Percentiles rank a stretch among this genome's conserved stretches.
Conservation (phyloP, 495 filamentous ascomycete genomes). For the Podospora sp. region DNA sequence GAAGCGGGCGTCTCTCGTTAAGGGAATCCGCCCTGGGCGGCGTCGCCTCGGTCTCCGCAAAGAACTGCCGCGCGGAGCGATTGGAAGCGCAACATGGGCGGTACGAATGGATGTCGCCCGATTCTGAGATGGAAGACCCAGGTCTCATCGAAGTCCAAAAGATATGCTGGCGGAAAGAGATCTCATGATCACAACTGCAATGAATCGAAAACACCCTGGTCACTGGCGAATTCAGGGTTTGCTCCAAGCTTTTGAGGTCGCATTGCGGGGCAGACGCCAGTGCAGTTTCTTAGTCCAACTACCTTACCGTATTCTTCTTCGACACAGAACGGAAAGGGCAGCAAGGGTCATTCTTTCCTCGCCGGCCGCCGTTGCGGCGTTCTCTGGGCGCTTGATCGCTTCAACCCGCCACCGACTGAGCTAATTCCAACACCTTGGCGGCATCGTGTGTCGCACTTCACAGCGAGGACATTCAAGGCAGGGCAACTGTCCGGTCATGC, state of each 20-base stretch:
- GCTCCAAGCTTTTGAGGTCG: background rate
- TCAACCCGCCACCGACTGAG: background rate
- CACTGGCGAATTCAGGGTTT: background rate
- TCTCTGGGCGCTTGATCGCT: background rate
- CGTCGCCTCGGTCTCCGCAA: background rate
- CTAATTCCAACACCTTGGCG: background rate
- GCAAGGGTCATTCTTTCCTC: conserved; percentile 4
- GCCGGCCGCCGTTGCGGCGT: background rate
- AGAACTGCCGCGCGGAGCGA: conserved; percentile 10
- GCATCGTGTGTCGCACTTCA: background rate
- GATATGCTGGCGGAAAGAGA: background rate
- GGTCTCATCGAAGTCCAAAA: conserved; percentile 12
- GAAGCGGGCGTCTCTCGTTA: conserved; percentile 15
- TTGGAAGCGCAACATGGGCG: conserved; percentile 2
- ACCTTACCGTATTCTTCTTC: no score
- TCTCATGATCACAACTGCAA: conserved; percentile 13
- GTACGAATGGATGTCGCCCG: conserved; percentile 6
- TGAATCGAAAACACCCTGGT: background rate
- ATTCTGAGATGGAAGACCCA: background rate
- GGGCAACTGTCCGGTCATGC: background rate
- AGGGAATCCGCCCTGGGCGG: conserved; percentile 14
- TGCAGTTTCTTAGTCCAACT: background rate
- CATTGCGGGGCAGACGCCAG: conserved; percentile 11
- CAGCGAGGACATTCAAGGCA: background rate
- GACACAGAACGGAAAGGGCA: background rate